phyloP scores from a whole-genome alignment of 2,329 filamentous ascomycete species.

The Monosporascus sp. region DNA sequence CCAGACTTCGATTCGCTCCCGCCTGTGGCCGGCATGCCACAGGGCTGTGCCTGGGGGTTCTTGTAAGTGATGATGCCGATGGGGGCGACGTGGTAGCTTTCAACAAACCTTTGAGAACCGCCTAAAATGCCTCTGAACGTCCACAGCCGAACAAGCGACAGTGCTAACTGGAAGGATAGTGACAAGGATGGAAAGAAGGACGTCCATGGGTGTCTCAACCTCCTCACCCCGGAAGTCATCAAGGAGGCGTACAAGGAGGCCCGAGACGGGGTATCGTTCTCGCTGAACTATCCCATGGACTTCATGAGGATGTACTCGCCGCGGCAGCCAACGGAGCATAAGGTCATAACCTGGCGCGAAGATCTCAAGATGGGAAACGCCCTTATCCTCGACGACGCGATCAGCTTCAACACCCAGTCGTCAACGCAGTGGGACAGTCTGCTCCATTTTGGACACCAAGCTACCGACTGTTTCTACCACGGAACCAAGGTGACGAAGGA shows the following conservation, averaged over 20 bases:
- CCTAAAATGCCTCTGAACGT: too few species aligned
- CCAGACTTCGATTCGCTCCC: conserved; percentile 7
- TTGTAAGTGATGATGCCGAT: conserved; percentile 2
- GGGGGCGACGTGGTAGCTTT: background rate
- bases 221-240: conserved; percentile 2
- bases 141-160: too few species aligned
- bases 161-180: background rate
- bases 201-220: conserved; percentile 6
- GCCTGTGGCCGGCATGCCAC: conserved; percentile 1
- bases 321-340: conserved; percentile 1
- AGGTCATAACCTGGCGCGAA: conserved; percentile 4
- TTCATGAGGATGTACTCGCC: conserved; percentile 1
- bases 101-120: background rate
- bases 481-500: conserved; percentile 1
- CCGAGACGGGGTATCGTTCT: conserved; percentile 4
- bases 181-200: conserved; percentile 6
- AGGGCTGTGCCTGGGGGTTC: conserved; percentile 6
- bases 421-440: conserved; percentile 9
- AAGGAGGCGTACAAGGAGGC: conserved; percentile 5
- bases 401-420: conserved; percentile 9
- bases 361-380: background rate
- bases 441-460: conserved; percentile 5
- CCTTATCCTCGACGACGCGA: conserved; percentile 3
- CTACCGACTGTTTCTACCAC: conserved; percentile 1
- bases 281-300: conserved; percentile 6